phyloP scores from a whole-genome alignment of 345 rosid genomes.

The Jatropha curcas region DNA sequence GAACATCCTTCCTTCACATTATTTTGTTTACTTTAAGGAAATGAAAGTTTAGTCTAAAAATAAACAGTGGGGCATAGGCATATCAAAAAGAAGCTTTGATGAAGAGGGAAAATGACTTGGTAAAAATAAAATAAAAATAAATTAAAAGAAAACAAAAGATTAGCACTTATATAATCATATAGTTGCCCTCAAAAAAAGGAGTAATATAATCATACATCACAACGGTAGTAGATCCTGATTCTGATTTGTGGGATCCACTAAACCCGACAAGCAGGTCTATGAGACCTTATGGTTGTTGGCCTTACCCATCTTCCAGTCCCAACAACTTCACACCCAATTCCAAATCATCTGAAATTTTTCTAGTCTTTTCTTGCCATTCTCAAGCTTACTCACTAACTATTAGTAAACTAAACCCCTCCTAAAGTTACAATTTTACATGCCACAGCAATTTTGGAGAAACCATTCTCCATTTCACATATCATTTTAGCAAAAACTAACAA shows the following conservation, averaged over 20 bases:
- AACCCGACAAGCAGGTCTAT: slow-evolving; percentile 42
- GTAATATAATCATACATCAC: slow-evolving; percentile 35
- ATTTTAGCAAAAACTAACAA: slow-evolving; percentile 21
- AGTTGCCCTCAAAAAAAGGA: not conserved
- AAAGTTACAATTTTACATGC: slow-evolving; percentile 7
- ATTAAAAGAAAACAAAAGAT: not conserved
- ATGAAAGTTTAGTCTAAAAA: not conserved
- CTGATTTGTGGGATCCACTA: slow-evolving; percentile 68
- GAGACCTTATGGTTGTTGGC: slow-evolving; percentile 48
- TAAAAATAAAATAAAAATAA: not conserved
- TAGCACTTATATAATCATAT: slow-evolving; percentile 17
- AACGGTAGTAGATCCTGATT: slow-evolving; percentile 51
- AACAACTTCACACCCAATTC: slow-evolving; percentile 40
- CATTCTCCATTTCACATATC: slow-evolving; percentile 28
- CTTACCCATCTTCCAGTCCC: slow-evolving; percentile 30
- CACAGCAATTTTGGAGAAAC: slow-evolving; percentile 14
- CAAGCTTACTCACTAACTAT: slow-evolving; percentile 5
- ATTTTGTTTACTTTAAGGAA: not conserved
- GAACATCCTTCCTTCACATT: not conserved
- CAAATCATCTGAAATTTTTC: slow-evolving; percentile 16
- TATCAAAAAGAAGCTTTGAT: not conserved
- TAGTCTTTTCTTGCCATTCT: not conserved
- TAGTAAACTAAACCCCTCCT: not conserved
- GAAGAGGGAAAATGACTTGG: slow-evolving; percentile 16
- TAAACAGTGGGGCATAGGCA: not conserved